A percentile compares a stretch with the other conserved stretches of the same genome.
phyloP scores from a whole-genome alignment of 306 rosid species.

The Prunus davidiana region DNA sequence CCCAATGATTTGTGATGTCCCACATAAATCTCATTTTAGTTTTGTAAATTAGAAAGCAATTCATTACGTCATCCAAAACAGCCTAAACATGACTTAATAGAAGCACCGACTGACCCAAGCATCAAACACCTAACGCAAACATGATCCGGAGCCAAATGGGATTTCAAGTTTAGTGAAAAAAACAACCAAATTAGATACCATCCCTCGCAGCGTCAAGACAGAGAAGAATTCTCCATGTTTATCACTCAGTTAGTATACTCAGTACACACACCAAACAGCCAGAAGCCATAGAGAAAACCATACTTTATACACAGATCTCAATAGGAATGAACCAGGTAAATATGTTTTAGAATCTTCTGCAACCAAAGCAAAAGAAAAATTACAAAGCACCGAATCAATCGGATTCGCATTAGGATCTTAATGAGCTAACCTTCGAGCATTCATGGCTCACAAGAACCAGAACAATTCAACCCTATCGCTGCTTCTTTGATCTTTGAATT shows the following conservation, averaged over 20 bases:
- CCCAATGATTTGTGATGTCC: background rate
- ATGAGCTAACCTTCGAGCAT: constrained; percentile 46
- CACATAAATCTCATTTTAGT: background rate
- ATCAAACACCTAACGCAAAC: background rate
- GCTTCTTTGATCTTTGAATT: background rate
- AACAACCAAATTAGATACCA: background rate
- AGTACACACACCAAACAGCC: background rate
- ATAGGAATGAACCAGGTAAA: background rate
- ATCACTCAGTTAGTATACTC: background rate
- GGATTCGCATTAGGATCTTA: background rate
- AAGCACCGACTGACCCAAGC: background rate
- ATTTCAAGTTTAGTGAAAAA: background rate
- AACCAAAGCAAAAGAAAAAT: background rate
- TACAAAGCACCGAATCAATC: background rate
- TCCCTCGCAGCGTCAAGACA: too few species aligned
- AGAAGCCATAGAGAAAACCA: background rate
- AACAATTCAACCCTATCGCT: background rate
- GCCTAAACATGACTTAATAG: background rate
- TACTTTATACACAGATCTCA: constrained; percentile 17
- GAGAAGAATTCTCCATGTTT: background rate
- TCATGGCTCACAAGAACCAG: constrained; percentile 30
- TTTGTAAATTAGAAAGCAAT: background rate
- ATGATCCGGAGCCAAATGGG: background rate
- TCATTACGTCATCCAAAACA: background rate
- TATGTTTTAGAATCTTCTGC: background rate